Base-by-base conservation (phyloP, 148 eudicot species). In the Euryodendron excelsum region DNA sequence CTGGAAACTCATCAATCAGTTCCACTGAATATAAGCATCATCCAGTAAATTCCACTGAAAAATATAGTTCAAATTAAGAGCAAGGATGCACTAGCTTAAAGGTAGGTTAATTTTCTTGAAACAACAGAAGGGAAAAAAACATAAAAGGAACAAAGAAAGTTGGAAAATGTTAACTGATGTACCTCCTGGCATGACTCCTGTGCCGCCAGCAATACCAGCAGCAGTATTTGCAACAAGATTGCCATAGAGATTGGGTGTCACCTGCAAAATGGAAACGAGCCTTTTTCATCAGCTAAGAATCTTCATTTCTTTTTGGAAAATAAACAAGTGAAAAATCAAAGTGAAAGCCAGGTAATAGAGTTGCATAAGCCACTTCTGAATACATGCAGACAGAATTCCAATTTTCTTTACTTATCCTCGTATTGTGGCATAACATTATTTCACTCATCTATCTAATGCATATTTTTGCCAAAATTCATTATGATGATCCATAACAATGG, bases 171-270 rank as follows among this genome's bases (percentile, higher is more conserved):
- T 5, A 44, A 31, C 15, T 25, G 23, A 34, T 60, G 58, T 82
- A 88, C 90, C 88, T 82, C 90, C 90, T 77, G 90, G 90, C 88
- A 88, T 88, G 41, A 88, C 90, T 47, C 90, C 88, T 1, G 90
- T 83, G 69, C 90, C 90, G 27, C 90, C 90, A 44, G 90, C 90
- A 45, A 88, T 85, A 81, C 90, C 90, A 61, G 90, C 90, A 30
- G 90, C 88, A 65, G 88, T 88, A 72, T 88, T 88, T 59, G 90
- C 82, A 39, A 88, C 87, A 28, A 88, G 83, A 84, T 88, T 88
- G 27, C 90, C 90, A 82, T 88, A 88, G n/a, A 88, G 84, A 81
- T 88, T 88, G 44, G 90, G 90, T 8, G 90, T 88, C 37, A 88
- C 90, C 90, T 88, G 65, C 65, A 85, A 73, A 79, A n/a, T 45